A percentile compares a stretch with the other conserved stretches of the same genome.
Evolutionary conservation across 148 eudicot species (phyloP).

Genomic region (Nyssa sinensis): DNA sequence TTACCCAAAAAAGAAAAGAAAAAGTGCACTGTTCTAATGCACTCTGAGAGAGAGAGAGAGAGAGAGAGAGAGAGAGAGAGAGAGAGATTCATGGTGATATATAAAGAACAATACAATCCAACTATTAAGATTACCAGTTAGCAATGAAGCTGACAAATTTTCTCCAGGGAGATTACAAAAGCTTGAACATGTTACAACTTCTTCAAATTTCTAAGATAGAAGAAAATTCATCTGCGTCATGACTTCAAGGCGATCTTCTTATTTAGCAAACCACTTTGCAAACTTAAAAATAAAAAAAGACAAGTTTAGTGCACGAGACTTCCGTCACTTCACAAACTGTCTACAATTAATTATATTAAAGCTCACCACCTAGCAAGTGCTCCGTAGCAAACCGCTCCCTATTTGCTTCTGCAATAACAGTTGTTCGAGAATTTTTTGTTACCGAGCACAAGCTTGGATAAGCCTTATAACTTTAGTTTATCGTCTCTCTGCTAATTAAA

Average conservation of each 20-base stretch:
- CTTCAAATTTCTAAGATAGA: conserved; percentile 10
- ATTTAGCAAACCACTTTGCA: conserved; percentile 10
- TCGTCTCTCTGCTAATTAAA: neutral
- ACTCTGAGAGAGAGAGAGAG: too few species aligned
- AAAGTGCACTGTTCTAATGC: too few species aligned
- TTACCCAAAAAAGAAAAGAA: too few species aligned
- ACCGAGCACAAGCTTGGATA: conserved; percentile 37
- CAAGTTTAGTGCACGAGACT: too few species aligned
- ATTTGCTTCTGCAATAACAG: conserved; percentile 3
- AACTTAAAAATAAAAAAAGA: too few species aligned
- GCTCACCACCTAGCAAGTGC: conserved; percentile 21
- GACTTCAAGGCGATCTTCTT: conserved; percentile 28
- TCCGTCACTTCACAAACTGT: neutral
- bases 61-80: too few species aligned
- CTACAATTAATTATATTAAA: neutral
- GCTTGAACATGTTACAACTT: neutral
- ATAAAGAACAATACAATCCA: neutral
- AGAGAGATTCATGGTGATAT: neutral
- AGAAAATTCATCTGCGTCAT: conserved; percentile 64
- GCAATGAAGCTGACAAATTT: conserved; percentile 54
- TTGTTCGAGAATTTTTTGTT: conserved; percentile 36
- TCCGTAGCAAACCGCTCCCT: conserved; percentile 22
- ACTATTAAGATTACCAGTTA: conserved; percentile 16
- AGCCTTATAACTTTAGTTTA: neutral
- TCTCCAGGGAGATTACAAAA: conserved; percentile 29